phyloP scores from a whole-genome alignment of 83 land plant species.

The Diphasiastrum complanatum region DNA sequence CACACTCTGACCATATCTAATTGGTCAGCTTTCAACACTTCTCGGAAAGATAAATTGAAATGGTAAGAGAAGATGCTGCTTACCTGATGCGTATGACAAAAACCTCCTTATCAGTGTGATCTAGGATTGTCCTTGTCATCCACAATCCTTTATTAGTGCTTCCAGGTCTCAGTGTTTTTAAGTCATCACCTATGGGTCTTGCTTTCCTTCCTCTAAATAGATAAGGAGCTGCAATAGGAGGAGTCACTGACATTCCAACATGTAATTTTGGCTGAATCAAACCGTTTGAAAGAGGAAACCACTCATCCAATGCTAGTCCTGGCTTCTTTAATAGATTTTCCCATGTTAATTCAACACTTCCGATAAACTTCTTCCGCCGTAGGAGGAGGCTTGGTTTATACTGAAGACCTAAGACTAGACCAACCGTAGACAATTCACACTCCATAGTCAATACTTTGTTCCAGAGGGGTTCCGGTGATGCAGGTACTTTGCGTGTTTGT shows the following conservation, averaged over 20 bases:
- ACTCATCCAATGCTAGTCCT: background rate
- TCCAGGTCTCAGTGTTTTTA: slow-evolving; percentile 3
- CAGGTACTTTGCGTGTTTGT: too few relatives aligned
- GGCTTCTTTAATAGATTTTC: background rate
- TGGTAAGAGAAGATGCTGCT: too few relatives aligned
- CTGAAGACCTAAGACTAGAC: background rate
- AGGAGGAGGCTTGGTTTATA: too few relatives aligned
- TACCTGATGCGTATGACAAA: slow-evolving; percentile 18
- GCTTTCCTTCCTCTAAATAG: slow-evolving; percentile 16
- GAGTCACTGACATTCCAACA: slow-evolving; percentile 20
- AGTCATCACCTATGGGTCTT: slow-evolving; percentile 11
- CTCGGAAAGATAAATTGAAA: too few relatives aligned
- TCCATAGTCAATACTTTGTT: too few relatives aligned
- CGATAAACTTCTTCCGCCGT: background rate
- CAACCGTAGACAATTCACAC: background rate
- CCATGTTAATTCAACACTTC: background rate
- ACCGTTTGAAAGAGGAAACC: slow-evolving; percentile 6
- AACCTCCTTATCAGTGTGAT: slow-evolving; percentile 11
- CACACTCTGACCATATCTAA: too few relatives aligned
- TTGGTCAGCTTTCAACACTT: too few relatives aligned
- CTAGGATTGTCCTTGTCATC: slow-evolving; percentile 19
- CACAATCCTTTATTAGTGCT: slow-evolving; percentile 6
- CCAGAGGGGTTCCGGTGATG: too few relatives aligned
- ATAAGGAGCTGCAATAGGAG: slow-evolving; percentile 2
- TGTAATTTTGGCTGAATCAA: slow-evolving; percentile 2